Conservation (phyloP, 805 yeast species). For the Suhomyces tanzawaensis region DNA sequence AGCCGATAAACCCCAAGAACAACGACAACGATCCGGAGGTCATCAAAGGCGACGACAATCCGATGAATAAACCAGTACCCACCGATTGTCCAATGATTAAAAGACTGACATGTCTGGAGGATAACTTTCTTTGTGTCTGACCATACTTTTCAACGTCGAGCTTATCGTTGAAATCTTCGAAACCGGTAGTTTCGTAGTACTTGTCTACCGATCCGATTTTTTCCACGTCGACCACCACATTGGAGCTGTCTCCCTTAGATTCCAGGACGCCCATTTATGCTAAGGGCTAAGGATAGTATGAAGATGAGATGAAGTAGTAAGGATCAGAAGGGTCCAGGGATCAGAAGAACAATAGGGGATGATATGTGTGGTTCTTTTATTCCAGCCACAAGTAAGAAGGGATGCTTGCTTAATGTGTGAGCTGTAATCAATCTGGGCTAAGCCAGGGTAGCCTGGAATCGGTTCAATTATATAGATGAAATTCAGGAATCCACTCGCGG, state of each 20-base stretch:
- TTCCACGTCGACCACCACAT: conserved; percentile 8
- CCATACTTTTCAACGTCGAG: conserved; percentile 29
- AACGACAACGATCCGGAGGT: conserved; percentile 35
- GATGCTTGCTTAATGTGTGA: no score
- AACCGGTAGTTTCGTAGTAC: conserved; percentile 5
- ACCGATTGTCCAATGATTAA: conserved; percentile 36
- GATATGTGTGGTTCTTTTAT: no score
- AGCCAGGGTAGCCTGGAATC: no score
- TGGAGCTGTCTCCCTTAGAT: not conserved
- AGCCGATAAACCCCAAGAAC: conserved; percentile 29
- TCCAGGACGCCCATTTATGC: no score
- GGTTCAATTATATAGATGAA: no score
- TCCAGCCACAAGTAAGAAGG: no score
- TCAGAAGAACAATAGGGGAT: no score
- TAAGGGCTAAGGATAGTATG: no score
- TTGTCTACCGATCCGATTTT: conserved; percentile 8
- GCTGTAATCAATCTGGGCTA: no score
- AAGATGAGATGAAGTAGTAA: no score
- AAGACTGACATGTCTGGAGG: conserved; percentile 32
- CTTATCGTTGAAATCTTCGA: conserved; percentile 26
- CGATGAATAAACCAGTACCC: conserved; percentile 37
- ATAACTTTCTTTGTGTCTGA: conserved; percentile 26
- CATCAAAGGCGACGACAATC: conserved; percentile 29
- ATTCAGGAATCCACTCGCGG: no score
- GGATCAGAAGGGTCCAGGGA: no score